Evolutionary conservation across 371 early-diverging fungal genomes (phyloP).

Genomic region (Circinella umbellata): DNA sequence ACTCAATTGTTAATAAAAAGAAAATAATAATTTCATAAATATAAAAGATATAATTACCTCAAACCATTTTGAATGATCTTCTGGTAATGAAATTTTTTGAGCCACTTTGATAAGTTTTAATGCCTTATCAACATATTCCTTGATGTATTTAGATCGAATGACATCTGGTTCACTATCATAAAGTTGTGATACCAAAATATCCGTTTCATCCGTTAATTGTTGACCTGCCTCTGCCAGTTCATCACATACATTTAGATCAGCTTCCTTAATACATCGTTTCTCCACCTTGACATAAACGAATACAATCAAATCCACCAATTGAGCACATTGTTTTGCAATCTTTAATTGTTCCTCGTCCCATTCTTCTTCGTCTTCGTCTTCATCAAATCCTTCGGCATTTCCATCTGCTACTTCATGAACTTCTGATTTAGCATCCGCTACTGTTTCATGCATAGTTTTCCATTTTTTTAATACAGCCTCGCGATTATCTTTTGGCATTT

Average conservation of each 20-base stretch:
- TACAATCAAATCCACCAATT: constrained; percentile 39
- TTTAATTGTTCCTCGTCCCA: constrained; percentile 26
- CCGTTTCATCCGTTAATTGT: constrained; percentile 42
- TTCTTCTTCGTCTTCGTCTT: constrained; percentile 48
- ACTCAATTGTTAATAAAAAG: not conserved
- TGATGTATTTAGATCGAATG: constrained; percentile 22
- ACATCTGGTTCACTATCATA: constrained; percentile 44
- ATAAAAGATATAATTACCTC: constrained; percentile 27
- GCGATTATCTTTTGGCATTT: constrained; percentile 35
- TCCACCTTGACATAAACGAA: constrained; percentile 44
- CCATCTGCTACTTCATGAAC: constrained; percentile 39
- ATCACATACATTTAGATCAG: constrained; percentile 33
- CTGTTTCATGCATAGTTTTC: constrained; percentile 22
- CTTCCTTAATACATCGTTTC: constrained; percentile 35
- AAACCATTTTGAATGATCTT: constrained; percentile 49
- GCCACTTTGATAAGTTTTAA: constrained; percentile 29
- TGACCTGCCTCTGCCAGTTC: constrained; percentile 20
- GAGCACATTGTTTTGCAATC: constrained; percentile 37
- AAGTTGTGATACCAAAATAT: constrained; percentile 44
- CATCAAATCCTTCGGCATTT: constrained; percentile 48
- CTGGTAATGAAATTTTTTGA: constrained; percentile 30
- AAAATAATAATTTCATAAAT: not conserved
- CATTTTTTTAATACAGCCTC: constrained; percentile 35
- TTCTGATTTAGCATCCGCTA: constrained; percentile 44
- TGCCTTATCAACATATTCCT: constrained; percentile 22